phyloP scores from a whole-genome alignment of 2,329 filamentous ascomycete genomes.

The Nakataea oryzae region DNA sequence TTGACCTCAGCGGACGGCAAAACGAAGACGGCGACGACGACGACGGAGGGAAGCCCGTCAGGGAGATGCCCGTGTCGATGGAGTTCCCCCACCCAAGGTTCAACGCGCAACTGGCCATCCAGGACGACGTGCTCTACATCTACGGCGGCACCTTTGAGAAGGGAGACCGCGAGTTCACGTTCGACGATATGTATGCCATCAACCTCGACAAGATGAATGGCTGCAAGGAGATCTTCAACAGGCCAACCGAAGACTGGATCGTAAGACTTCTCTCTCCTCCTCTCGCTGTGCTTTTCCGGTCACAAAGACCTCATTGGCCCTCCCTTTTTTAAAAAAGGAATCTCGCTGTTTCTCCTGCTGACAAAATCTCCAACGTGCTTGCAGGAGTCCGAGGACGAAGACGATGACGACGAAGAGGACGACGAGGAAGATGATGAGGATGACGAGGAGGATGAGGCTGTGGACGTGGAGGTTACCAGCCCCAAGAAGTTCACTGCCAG shows the following conservation, averaged over 20 bases:
- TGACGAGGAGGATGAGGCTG: constrained; percentile 37
- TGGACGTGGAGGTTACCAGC: constrained; percentile 31
- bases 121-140: constrained; percentile 86
- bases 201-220: constrained; percentile 94
- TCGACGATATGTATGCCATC: constrained; percentile 88
- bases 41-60: constrained; percentile 38
- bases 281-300: background rate
- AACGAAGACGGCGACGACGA: constrained; percentile 28
- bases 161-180: constrained; percentile 88
- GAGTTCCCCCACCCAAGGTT: constrained; percentile 87
- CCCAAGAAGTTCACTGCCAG: constrained; percentile 36
- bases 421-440: constrained; percentile 53
- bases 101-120: constrained; percentile 81
- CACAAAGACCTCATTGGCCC: constrained; percentile 6
- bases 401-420: constrained; percentile 48
- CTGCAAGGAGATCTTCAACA: constrained; percentile 80
- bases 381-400: constrained; percentile 33
- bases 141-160: constrained; percentile 95
- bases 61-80: constrained; percentile 57
- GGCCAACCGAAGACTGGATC: constrained; percentile 71
- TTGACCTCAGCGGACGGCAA: constrained; percentile 24
- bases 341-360: constrained; percentile 10
- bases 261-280: constrained; percentile 38
- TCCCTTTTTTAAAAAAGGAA: constrained; percentile 29
- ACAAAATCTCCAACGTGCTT: background rate